Evolutionary conservation across 768 basidiomycete genomes (phyloP), one percentile per base, ranked within the genome.

Genomic region (Xanthoconium purpureum): DNA sequence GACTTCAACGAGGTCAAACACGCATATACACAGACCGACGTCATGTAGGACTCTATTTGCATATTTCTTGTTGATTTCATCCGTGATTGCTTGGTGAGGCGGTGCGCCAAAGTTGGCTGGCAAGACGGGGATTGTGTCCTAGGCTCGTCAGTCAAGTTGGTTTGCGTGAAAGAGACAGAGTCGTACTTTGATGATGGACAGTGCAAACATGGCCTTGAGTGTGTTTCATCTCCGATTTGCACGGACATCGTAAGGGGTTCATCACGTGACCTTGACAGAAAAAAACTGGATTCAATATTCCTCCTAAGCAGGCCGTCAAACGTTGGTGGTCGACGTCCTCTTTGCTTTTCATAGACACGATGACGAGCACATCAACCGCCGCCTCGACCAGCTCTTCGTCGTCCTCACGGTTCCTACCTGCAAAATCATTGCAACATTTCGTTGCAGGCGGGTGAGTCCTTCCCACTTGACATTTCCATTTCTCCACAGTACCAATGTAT

Each of bases 21-120:
- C 83, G 56, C 87, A 91, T 50, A 98, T 82, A 60, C 92, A 95
- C 24, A 99, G 81, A 1, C 96, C 96, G 54, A 96, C 87, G 54
- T 94, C 89, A 65, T 94, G 91, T 17, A 98, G 74, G 45, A 95
- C 84, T 52, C 88, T 83, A 70, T 98, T 98, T 6, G 96, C 90
- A 62, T 96, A 98, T 73, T 97, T 97, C 70, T 91, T 91, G 78
- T 98, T 95, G 61, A 98, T 78, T 65, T 94, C 91, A 57, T 87
- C 82, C 29, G 81, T 87, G 62, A 98, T 81, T 0, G 94, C 91
- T 46, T 89, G 84, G 46, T 89, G 87, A 39, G 84, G 80, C 1
- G 89, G 85, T 1, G 84, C 75, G 8, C 84, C 87, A 66, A 97
- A 98, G 62, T 92, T 84, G n/a, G 83, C 79, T 9, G 96, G 92